Evolutionary conservation across 768 basidiomycete genomes (phyloP).

Genomic region (Goffeauzyma gilvescens): DNA sequence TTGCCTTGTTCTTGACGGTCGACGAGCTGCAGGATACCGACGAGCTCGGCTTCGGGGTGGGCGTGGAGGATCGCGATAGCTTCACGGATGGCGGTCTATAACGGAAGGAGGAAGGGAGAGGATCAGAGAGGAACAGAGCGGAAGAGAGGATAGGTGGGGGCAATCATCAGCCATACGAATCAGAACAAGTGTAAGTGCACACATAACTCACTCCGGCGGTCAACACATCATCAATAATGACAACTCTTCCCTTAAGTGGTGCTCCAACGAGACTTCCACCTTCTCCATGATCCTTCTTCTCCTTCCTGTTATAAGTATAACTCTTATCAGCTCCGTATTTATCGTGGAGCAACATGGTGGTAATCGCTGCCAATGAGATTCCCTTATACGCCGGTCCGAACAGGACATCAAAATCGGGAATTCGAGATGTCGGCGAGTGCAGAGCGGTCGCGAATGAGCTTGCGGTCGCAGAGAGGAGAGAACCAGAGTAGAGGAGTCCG

Average conservation of each 20-base stretch:
- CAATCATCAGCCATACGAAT: too few species aligned
- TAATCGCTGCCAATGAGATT: constrained; percentile 74
- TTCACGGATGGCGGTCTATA: constrained; percentile 64
- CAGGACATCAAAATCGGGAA: constrained; percentile 51
- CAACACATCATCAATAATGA: constrained; percentile 91
- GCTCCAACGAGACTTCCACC: constrained; percentile 81
- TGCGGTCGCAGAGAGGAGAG: constrained; percentile 56
- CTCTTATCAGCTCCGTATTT: constrained; percentile 49
- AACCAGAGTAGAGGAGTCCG: constrained; percentile 64
- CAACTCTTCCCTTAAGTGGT: constrained; percentile 55
- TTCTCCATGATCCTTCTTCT: constrained; percentile 88
- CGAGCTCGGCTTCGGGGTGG: constrained; percentile 48
- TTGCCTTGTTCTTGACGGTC: constrained; percentile 72
- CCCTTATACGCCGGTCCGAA: constrained; percentile 98
- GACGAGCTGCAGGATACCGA: constrained; percentile 70
- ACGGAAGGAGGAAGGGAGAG: constrained; percentile 26
- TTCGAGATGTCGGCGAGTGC: constrained; percentile 39
- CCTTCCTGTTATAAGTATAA: constrained; percentile 85
- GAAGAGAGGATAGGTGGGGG: neutral
- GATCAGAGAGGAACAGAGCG: neutral
- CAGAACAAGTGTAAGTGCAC: too few species aligned
- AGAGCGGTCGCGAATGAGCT: constrained; percentile 71
- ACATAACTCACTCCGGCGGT: constrained; percentile 39
- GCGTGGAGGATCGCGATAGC: constrained; percentile 54
- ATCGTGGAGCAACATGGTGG: constrained; percentile 54